Base-by-base conservation (phyloP, 2,329 filamentous ascomycete species). In the Aspergillus latus region DNA sequence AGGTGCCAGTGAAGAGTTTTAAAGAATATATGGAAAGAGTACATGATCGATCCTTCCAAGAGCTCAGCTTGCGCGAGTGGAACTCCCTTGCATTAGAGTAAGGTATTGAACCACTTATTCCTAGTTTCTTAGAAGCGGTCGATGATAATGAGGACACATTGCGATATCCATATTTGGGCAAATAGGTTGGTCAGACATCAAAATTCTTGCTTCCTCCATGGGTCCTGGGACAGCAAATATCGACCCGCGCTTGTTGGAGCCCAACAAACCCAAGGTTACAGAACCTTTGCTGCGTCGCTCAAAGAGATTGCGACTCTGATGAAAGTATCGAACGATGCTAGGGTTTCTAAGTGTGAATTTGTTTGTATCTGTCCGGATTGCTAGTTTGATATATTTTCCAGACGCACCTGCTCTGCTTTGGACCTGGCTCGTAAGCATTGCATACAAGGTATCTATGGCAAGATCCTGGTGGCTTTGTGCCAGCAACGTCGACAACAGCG, bases 151-250 rank as follows among this genome's bases (percentile, higher is more conserved):
- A 16, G 16, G 16, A 16, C 16, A 16, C 16, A 16, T 16, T 16
- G 16, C 16, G 16, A 16, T 16, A 16, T 16, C 16, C 16, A 16
- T 16, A 16, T 16, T 16, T 16, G 16, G 16, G 16, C 16, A 40
- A 54, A 59, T 63, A 55, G 21, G 28, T 39, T 52, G 21, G 36
- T 52, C 45, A 34, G 11, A 50, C 29, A 64, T 50, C 34, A 47
- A 16, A 16, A 16, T 16, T 16, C 16, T 16, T 16, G 16, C 16
- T 16, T 16, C 16, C 16, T 16, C 16, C 16, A 16, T 16, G 16
- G 16, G 16, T 16, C 16, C 16, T 16, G 16, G 16, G 16, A 16
- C 16, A 16, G 16, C 16, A 16, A 16, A 16, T 16, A 16, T 16
- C 16, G 16, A 16, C 16, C 16, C 16, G 16, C 16, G 16, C 16